Percentiles rank a stretch among this genome's conserved stretches.
These are phyloP conservation scores for Suhomyces prunicola DNA, from an alignment of 805 yeast species.

Conservation along the genomic window DNA sequence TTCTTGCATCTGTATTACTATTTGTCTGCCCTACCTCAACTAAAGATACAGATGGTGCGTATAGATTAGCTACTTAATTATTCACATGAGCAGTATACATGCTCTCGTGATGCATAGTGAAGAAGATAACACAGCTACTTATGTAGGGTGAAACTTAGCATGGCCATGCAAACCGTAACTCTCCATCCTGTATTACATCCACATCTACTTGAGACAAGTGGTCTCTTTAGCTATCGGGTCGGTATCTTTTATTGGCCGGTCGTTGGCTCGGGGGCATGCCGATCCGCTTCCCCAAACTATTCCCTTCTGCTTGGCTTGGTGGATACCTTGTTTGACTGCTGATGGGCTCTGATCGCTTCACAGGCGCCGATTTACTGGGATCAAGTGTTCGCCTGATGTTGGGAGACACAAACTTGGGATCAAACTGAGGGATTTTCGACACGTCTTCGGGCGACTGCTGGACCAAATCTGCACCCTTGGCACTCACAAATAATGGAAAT, in stretches of 20 bases:
- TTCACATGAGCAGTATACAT: neutral
- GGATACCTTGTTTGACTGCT: conserved; percentile 1
- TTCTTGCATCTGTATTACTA: too few relatives aligned
- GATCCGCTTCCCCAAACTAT: conserved; percentile 2
- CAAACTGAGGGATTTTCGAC: conserved; percentile 55
- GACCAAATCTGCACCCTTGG: conserved; percentile 58
- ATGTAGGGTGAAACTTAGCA: too few relatives aligned
- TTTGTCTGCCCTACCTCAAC: too few relatives aligned
- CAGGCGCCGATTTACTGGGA: conserved; percentile 64
- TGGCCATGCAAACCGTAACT: too few relatives aligned
- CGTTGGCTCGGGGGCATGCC: conserved; percentile 7
- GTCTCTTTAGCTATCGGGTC: neutral
- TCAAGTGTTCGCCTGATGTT: conserved; percentile 56
- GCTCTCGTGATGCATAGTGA: too few relatives aligned
- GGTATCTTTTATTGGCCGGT: neutral
- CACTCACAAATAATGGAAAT: conserved; percentile 50
- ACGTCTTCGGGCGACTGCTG: conserved; percentile 36
- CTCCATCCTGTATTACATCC: too few relatives aligned
- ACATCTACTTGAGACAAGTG: too few relatives aligned
- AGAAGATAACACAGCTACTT: too few relatives aligned
- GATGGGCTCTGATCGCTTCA: conserved; percentile 37
- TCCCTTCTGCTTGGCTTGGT: neutral
- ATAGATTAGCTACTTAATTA: neutral
- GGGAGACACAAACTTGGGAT: conserved; percentile 48
- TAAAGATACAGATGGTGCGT: too few relatives aligned